phyloP scores from a whole-genome alignment of 768 basidiomycete genomes.

The Filobasidium wieringae region DNA sequence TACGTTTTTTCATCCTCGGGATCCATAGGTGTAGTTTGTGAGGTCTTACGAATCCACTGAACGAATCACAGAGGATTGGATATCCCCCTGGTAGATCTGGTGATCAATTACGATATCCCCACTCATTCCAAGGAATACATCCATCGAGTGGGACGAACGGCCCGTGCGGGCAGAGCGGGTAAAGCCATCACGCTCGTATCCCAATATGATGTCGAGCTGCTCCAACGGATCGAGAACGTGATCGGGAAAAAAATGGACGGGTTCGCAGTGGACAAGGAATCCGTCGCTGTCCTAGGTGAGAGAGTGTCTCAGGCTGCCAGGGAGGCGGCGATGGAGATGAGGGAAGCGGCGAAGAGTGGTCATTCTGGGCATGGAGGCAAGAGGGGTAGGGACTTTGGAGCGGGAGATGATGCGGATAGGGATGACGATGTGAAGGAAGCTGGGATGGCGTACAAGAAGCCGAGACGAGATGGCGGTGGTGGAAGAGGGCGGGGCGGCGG shows the following conservation, averaged over 20 bases:
- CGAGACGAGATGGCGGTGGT: constrained; percentile 26
- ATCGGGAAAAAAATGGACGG: constrained; percentile 83
- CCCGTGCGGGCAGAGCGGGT: constrained; percentile 91
- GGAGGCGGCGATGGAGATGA: constrained; percentile 64
- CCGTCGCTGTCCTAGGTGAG: constrained; percentile 73
- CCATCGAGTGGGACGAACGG: constrained; percentile 92
- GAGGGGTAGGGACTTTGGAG: constrained; percentile 44
- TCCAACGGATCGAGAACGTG: constrained; percentile 87
- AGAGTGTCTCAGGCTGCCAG: constrained; percentile 73
- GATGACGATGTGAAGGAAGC: constrained; percentile 90
- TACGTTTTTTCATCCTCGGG: constrained; percentile 37
- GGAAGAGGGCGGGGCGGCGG: constrained; percentile 18
- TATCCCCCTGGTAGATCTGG: constrained; percentile 87
- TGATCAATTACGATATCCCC: constrained; percentile 96
- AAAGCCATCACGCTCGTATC: constrained; percentile 96
- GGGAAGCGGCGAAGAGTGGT: constrained; percentile 54
- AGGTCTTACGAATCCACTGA: too few species aligned
- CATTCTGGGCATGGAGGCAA: constrained; percentile 45
- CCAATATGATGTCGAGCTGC: constrained; percentile 93
- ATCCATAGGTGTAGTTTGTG: not conserved
- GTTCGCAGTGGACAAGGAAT: constrained; percentile 71
- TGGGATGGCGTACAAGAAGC: constrained; percentile 63
- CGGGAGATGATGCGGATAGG: constrained; percentile 66
- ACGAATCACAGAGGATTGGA: constrained; percentile 76
- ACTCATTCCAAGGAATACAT: constrained; percentile 99